Conservation (phyloP, 1,139 yeast genomes). For the Candida neerlandica region DNA sequence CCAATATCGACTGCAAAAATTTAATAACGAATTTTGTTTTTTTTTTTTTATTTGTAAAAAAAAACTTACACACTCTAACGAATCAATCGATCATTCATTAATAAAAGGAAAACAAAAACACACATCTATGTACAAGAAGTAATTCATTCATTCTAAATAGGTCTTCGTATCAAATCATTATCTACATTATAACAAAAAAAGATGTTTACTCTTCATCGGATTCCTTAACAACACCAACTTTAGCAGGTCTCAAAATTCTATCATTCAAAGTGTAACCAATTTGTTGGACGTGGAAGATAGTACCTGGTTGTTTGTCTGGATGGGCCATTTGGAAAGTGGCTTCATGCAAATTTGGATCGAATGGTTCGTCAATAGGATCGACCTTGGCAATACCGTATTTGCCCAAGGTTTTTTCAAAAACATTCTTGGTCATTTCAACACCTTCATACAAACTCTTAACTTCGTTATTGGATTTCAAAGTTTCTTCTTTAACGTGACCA, state of each 20-base stretch:
- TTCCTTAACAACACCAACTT: slow-evolving; percentile 88
- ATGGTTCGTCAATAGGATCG: slow-evolving; percentile 81
- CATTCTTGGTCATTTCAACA: slow-evolving; percentile 85
- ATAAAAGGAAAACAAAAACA: not conserved
- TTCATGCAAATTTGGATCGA: slow-evolving; percentile 92
- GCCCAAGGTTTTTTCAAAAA: slow-evolving; percentile 81
- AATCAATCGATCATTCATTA: not conserved
- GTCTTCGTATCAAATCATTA: not conserved
- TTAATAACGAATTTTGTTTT: not conserved
- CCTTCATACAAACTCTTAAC: slow-evolving; percentile 83
- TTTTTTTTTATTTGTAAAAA: no score
- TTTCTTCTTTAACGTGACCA: slow-evolving; percentile 71
- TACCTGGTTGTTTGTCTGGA: slow-evolving; percentile 89
- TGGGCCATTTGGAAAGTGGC: slow-evolving; percentile 89
- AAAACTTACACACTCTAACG: not conserved
- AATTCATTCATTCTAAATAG: not conserved
- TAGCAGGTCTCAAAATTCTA: slow-evolving; percentile 92
- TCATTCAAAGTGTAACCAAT: slow-evolving; percentile 85
- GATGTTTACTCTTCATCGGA: slow-evolving; percentile 16
- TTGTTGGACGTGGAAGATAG: slow-evolving; percentile 92
- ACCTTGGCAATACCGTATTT: slow-evolving; percentile 81
- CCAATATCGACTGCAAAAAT: no score
- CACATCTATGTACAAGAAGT: slow-evolving; percentile 4
- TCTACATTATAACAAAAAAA: not conserved
- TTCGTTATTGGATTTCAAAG: slow-evolving; percentile 58